Evolutionary conservation across 148 eudicot species (phyloP), one percentile per base, ranked within the genome.

Genomic region (Vaccinium myrtillus): DNA sequence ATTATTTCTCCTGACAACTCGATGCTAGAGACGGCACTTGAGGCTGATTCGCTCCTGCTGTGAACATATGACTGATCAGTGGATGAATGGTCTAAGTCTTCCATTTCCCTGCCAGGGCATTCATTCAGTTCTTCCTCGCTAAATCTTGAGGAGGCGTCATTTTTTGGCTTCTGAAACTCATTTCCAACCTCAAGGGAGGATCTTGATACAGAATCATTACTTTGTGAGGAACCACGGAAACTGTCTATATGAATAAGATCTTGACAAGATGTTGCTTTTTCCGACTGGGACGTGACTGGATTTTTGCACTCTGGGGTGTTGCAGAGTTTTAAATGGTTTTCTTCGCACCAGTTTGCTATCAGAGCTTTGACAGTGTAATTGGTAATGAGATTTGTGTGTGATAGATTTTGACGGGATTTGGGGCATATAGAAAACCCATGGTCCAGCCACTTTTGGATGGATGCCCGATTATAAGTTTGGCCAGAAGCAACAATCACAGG

Each of bases 401-500:
- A 86, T 81, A 97, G 96, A 54, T 73, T 79, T 80, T 91, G 92
- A 30, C 89, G 91, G 56, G 98, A 95, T 89, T 89, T 85, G 0
- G 99, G 99, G 90, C 99, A 97, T 63, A 80, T 86, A 46, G 55
- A 88, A 25, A 95, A 80, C 76, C 98, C 98, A 39, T 90, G 81
- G 78, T 94, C 93, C 75, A 97, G 87, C 99, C 99, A 97, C 79
- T 78, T 92, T 59, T 97, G 95, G 70, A 97, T 94, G 49, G 98
- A 91, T 59, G 90, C 88, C 82, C 90, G 91, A 86, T 95, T 98
- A 85, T 93, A 97, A 70, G 99, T 97, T 89, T 91, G 96, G 30
- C 99, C 99, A 51, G 98, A 93, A 75, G 98, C 95, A 81, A 97
- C 90, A 83, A 95, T 97, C 36, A 97, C 96, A 0, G 99, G 99